Base-by-base conservation (phyloP, 176 grass and related monocot genomes). In the Carex kokanica region DNA sequence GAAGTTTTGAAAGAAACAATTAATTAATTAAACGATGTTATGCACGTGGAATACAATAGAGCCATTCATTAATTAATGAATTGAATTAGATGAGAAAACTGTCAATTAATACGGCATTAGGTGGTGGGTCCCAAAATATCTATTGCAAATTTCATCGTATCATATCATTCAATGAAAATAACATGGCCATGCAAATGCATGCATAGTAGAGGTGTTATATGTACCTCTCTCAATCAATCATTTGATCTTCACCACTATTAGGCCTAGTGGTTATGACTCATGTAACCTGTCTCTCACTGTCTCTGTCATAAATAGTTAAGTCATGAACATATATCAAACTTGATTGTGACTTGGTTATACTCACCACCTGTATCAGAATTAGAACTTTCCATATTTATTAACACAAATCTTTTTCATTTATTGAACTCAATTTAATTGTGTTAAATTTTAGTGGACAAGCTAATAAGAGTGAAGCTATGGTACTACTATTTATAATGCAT, bases 191-290 rank as follows among this genome's bases (percentile, higher is more conserved):
- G 52, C 5, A 36, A 43, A 74, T 52, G 20, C 40, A 63, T 43
- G 51, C 18, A 59, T 34, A 81, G 40, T 43, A 43, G 78, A 62
- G 21, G 69, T 56, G n/a, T 36, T 70, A 81, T 45, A 49, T 21
- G 74, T 72, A 85, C 74, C 67, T 79, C 72, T 87, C 82, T 45
- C 61, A 81, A 90, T 86, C 73, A 89, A 70, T 20, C 67, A 43
- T 41, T 71, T 18, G 80, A 66, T 87, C 38, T 78, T 87, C 36
- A 88, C 90, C 84, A 79, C 86, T 86, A 55, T 83, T 78, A 77
- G 84, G 84, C 84, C 12, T 20, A 82, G 91, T 92, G 82, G 91
- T 91, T 97, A 64, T 63, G 91, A 97, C 94, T 88, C 79, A 36
- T 69, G 10, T 59, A 16, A 65, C 20, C 17, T 82, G 17, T 69